Base-by-base conservation (phyloP, 1,139 yeast genomes). In the Hemisphaericaspora xylofermentans region DNA sequence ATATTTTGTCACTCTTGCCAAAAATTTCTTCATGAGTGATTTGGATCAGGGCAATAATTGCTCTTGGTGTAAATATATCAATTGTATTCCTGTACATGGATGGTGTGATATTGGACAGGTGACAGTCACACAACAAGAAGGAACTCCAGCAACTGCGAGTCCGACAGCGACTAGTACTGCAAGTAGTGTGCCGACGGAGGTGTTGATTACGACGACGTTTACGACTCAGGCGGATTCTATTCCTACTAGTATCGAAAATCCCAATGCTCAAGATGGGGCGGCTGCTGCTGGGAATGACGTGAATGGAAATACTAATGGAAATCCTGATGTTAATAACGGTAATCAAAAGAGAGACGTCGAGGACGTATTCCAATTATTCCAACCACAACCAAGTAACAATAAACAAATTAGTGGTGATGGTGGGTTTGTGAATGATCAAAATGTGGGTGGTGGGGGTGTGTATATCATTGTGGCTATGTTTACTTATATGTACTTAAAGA, bases 21-120 rank as follows among this genome's bases (percentile, higher is more conserved):
- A 63, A 40, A 78, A 79, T 49, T 79, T 82, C 52, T 71, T 71
- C 42, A 58, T 60, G 29, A 71, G 74, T 33, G 68, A 66, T 6
- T 66, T 72, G 3, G 70, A 71, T 6, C 61, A 69, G 37, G 45
- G 50, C 3, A 50, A 48, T 36, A 48, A 48, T 29, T 83, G 91
- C 59, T 58, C 65, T 12, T 84, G 91, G 91, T 84, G 91, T 64
- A 82, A 82, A 57, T 83, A 84, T 54, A 68, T 84, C 50, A 80
- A 80, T 50, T 84, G 91, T 55, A 59, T 84, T 18, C 91, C 91
- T 0, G 85, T 84, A 8, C 72, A 78, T 45, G 82, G 80, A 14
- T 84, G 91, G 91, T 84, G 91, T 58, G 83, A 81, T 38, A 60
- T 64, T 35, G 88, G 88, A 4, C 66, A 74, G 39, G 67, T 81